A percentile compares a stretch with the other conserved stretches of the same genome.
Evolutionary conservation across 352 stramenopile species (phyloP).

Genomic region (Hyaloperonospora arabidopsidis): DNA sequence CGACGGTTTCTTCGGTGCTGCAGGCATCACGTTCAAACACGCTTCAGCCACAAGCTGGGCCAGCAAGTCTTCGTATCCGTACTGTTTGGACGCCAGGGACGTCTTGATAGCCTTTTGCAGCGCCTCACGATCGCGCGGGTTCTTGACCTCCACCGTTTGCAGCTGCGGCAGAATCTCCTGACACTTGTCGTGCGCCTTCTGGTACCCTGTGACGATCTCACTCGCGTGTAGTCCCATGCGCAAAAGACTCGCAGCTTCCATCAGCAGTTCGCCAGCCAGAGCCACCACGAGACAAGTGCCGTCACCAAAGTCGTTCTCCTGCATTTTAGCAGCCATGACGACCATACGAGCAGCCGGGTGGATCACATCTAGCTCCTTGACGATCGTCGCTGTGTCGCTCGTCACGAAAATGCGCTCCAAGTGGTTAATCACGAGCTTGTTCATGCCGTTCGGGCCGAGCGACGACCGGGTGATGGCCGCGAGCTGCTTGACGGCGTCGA

Average conservation of each 20-base stretch:
- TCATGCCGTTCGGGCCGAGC: constrained; percentile 98
- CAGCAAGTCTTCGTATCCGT: constrained; percentile 93
- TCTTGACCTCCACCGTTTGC: constrained; percentile 57
- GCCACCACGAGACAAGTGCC: constrained; percentile 96
- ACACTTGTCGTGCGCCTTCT: constrained; percentile 91
- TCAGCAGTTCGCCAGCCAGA: constrained; percentile 96
- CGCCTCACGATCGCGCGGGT: constrained; percentile 80
- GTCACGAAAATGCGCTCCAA: constrained; percentile 99
- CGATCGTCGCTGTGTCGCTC: constrained; percentile 97
- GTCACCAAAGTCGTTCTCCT: constrained; percentile 96
- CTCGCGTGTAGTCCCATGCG: constrained; percentile 95
- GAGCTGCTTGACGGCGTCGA: constrained; percentile 97
- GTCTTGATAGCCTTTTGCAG: constrained; percentile 89
- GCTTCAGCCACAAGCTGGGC: constrained; percentile 92
- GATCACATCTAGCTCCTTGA: constrained; percentile 97
- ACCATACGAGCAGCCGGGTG: constrained; percentile 98
- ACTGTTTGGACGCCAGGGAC: constrained; percentile 96
- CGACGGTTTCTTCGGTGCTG: constrained; percentile 69
- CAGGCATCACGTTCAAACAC: constrained; percentile 91
- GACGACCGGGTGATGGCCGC: constrained; percentile 95
- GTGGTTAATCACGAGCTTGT: constrained; percentile 99
- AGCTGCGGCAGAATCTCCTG: constrained; percentile 89
- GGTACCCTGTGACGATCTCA: constrained; percentile 97
- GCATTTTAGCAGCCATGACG: constrained; percentile 95
- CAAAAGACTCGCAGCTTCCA: constrained; percentile 93